Evolutionary conservation across 441 rosid genomes (phyloP), one percentile per base, ranked within the genome.

Genomic region (Rhodomyrtus psidioides): DNA sequence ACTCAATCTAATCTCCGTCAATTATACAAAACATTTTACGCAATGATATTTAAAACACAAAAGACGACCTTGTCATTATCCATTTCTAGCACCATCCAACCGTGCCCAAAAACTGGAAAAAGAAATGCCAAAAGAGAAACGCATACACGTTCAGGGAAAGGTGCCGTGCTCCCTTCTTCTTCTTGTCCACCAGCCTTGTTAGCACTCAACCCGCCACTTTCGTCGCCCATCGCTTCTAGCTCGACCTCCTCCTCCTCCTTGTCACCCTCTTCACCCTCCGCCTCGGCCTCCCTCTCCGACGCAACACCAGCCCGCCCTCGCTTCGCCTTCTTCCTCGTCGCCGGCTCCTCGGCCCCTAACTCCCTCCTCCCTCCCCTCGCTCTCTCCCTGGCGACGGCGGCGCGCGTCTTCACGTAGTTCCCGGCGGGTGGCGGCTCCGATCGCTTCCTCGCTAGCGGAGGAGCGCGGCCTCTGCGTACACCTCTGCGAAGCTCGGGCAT

Each of bases 401-500:
- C 92, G 27, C 92, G 91, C 19, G 93, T 88, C 87, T 88, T 95
- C 51, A 81, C 92, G 90, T 83, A 89, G 86, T 34, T 89, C 84
- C 81, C 89, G 30, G 19, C 55, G 85, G 65, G 53, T 51, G 34
- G 75, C 75, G 44, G 13, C 23, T 85, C 85, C 54, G 59, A 83
- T 86, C 54, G 83, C 83, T 49, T 87, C 88, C 87, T 85, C 85
- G 90, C 94, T 92, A 92, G 4, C 34, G 34, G 62, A 81, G 89
- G 83, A 15, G 90, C 90, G 89, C 94, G 94, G 85, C 94, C 94
- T 89, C 94, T 92, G 85, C 96, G 92, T 82, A 89, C 94, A 88
- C 97, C 95, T 87, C 93, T 92, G 86, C 96, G 95, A 90, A 94
- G 97, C 95, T 94, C 96, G 84, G 96, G 99, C 99, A 96, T 96